phyloP scores from a whole-genome alignment of 2,329 filamentous ascomycete species.

The Emydomyces testavorans region DNA sequence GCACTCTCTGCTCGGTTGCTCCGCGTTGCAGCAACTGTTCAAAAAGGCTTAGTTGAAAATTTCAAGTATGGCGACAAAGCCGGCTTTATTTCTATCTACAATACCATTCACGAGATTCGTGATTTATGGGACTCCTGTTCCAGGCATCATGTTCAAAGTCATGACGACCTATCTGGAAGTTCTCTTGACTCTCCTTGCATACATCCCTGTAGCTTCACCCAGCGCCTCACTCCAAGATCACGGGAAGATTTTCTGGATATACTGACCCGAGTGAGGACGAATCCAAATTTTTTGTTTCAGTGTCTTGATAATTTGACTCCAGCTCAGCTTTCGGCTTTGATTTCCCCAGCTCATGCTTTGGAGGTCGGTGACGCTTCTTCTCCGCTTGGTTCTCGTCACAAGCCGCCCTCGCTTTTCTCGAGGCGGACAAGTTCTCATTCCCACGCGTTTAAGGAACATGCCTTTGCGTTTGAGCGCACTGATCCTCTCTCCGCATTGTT shows the following conservation, averaged over 20 bases:
- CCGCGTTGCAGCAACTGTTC: conserved; percentile 32
- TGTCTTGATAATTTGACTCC: conserved; percentile 65
- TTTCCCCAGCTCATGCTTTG: conserved; percentile 64
- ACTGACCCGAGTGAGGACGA: conserved; percentile 68
- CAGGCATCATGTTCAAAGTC: conserved; percentile 25
- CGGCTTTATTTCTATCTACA: conserved; percentile 36
- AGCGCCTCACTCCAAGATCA: conserved; percentile 64
- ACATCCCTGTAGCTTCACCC: conserved; percentile 30
- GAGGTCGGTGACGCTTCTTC: conserved; percentile 76
- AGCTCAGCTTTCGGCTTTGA: conserved; percentile 64
- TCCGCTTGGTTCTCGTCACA: conserved; percentile 49
- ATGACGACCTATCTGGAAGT: conserved; percentile 27
- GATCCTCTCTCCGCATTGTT: conserved; percentile 75
- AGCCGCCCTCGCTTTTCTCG: conserved; percentile 39
- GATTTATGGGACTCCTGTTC: conserved; percentile 31
- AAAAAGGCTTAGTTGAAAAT: conserved; percentile 36
- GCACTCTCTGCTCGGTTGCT: conserved; percentile 34
- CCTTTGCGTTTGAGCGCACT: conserved; percentile 78
- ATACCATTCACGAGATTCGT: conserved; percentile 35
- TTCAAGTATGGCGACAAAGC: conserved; percentile 37
- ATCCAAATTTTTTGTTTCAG: conserved; percentile 76
- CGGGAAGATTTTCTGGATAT: conserved; percentile 68
- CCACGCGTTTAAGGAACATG: conserved; percentile 62
- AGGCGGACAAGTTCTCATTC: conserved; percentile 38
- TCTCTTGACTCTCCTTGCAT: conserved; percentile 29